Conservation (phyloP, 129 eudicot genomes). For the Tagetes patula region DNA sequence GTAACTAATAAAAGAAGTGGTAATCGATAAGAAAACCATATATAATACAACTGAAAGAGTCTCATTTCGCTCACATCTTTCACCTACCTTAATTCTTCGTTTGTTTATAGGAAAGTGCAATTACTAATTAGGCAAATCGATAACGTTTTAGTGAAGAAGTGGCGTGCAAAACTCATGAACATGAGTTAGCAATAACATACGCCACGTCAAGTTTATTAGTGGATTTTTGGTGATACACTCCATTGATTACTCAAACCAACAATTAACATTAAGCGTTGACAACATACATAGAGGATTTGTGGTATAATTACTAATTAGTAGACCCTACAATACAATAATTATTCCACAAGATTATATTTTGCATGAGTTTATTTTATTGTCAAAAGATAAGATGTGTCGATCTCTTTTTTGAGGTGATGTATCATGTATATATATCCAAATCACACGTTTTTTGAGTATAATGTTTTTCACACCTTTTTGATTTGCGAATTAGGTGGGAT, state of each 20-base stretch:
- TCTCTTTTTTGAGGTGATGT: too few relatives aligned
- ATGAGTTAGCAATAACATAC: neutral
- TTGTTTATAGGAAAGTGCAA: too few relatives aligned
- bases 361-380: neutral
- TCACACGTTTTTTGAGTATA: too few relatives aligned
- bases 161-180: conserved; percentile 22
- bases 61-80: too few relatives aligned
- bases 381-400: neutral
- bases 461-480: too few relatives aligned
- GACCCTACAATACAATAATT: conserved; percentile 8
- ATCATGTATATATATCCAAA: too few relatives aligned
- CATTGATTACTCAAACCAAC: conserved; percentile 11
- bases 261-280: conserved; percentile 7
- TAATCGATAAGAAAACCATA: too few relatives aligned
- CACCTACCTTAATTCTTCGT: too few relatives aligned
- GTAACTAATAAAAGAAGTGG: too few relatives aligned
- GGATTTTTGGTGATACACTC: conserved; percentile 23
- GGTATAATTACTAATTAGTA: neutral
- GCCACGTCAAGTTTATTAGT: conserved; percentile 15
- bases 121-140: neutral
- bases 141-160: conserved; percentile 4
- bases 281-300: neutral
- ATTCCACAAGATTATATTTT: neutral
- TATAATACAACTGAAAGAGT: too few relatives aligned
- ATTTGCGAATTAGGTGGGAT: too few relatives aligned